Percentiles rank a stretch among this genome's conserved stretches.
Evolutionary conservation across 805 yeast species (phyloP).

Genomic region (Candida ponderosae): DNA sequence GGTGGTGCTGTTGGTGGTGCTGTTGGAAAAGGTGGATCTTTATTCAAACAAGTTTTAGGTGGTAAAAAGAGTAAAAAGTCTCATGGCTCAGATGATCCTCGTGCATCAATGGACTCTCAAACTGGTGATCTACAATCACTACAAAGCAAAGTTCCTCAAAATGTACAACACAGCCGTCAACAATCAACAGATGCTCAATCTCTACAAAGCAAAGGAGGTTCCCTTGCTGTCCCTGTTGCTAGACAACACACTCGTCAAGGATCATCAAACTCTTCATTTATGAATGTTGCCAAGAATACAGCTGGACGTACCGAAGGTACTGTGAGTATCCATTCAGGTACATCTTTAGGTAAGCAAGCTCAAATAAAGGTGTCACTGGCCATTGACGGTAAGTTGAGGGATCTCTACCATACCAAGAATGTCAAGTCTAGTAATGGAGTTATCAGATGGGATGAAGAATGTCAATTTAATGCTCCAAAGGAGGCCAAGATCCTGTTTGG

Average conservation of each 20-base stretch:
- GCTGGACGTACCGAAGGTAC: slow-evolving; percentile 34
- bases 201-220: neutral
- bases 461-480: slow-evolving; percentile 58
- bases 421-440: slow-evolving; percentile 40
- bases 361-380: slow-evolving; percentile 51
- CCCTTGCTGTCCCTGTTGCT: neutral
- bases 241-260: neutral
- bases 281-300: slow-evolving; percentile 6
- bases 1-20: slow-evolving; percentile 34
- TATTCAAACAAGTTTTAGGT: slow-evolving; percentile 25
- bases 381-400: slow-evolving; percentile 38
- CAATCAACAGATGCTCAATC: neutral
- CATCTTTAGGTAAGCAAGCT: slow-evolving; percentile 30
- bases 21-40: slow-evolving; percentile 39
- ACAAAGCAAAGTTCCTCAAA: slow-evolving; percentile 3
- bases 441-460: slow-evolving; percentile 53
- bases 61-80: slow-evolving; percentile 19
- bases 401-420: slow-evolving; percentile 56
- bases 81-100: slow-evolving; percentile 5
- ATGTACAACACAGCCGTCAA: slow-evolving; percentile 1
- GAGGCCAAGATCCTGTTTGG: slow-evolving; percentile 53
- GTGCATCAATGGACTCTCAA: slow-evolving; percentile 7
- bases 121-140: slow-evolving; percentile 27
- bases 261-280: slow-evolving; percentile 14
- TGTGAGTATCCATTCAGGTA: slow-evolving; percentile 40